Evolutionary conservation across 345 rosid species (phyloP), one percentile per base, ranked within the genome.

Genomic region (Firmiana major): DNA sequence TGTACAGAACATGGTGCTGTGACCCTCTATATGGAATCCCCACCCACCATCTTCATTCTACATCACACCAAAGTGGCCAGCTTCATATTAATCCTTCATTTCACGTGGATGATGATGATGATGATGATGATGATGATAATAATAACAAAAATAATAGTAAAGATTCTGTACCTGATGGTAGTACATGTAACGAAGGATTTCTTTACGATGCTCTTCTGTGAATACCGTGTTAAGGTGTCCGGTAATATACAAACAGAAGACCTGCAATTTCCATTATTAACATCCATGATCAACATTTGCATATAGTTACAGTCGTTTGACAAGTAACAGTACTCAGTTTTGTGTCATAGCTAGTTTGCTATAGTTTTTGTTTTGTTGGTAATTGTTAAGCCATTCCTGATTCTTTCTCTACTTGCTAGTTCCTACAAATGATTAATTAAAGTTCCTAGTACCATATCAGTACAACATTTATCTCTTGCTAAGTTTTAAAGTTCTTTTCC

Each of bases 21-120:
- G 84, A 0, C 90, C 90, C 57, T 85, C 88, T 8, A 85, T 81
- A 75, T 87, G 90, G 46, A 87, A 57, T 53, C 90, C 90, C 88
- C 90, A 87, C 40, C 40, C 40, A 4, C 40, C 40, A 38, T 38
- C 40, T 38, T 38, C 40, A 38, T 38, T 38, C 40, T 87, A 55
- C 31, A 55, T 46, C 15, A 86, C 90, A 60, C 88, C 90, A 38
- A 34, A 8, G 2, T 0, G 17, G 3, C 10, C 38, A 38, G 9
- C 38, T 54, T 21, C 24, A 53, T 28, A 13, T 6, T 15, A 17
- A 49, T 16, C 3, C 24, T 24, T 51, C 74, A 7, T n/a, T n/a
- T n/a, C n/a, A n/a, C n/a, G n/a, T n/a, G n/a, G n/a, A n/a, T n/a
- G n/a, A n/a, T n/a, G n/a, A n/a, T n/a, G n/a, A n/a, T n/a, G n/a